Percentiles rank a stretch among this genome's conserved stretches.
phyloP scores from a whole-genome alignment of 805 yeast genomes.

The Lipomyces sp. region DNA sequence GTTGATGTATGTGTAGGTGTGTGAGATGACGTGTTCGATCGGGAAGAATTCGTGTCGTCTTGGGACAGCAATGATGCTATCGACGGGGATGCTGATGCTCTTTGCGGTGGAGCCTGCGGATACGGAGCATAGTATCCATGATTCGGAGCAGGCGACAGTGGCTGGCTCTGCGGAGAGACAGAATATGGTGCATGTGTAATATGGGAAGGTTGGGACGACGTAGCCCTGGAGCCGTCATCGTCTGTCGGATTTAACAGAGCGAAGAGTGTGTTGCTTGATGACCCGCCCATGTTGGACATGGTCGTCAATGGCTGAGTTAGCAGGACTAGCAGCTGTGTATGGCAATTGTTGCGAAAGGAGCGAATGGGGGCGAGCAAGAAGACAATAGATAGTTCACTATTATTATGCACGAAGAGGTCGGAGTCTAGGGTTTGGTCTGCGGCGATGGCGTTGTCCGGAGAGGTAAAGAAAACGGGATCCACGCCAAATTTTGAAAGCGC shows the following conservation, averaged over 20 bases:
- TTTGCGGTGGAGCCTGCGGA: slow-evolving; percentile 1
- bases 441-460: no score
- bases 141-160: slow-evolving; percentile 6
- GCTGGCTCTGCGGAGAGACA: slow-evolving; percentile 6
- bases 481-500: background rate
- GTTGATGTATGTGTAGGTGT: background rate
- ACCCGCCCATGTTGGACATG: slow-evolving; percentile 6
- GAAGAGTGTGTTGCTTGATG: slow-evolving; percentile 6
- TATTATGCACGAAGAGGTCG: background rate
- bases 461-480: no score
- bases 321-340: background rate
- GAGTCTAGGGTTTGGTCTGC: background rate
- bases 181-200: background rate
- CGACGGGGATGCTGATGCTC: slow-evolving; percentile 23
- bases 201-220: slow-evolving; percentile 4
- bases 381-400: no score
- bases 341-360: background rate
- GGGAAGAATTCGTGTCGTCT: slow-evolving; percentile 12
- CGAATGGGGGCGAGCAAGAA: background rate
- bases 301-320: background rate
- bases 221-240: background rate
- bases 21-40: slow-evolving; percentile 7
- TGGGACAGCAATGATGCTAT: slow-evolving; percentile 21
- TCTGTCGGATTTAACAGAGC: slow-evolving; percentile 15
- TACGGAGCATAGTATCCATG: slow-evolving; percentile 7